Evolutionary conservation across 768 basidiomycete genomes (phyloP).

Genomic region (Tubosaeta sp.): DNA sequence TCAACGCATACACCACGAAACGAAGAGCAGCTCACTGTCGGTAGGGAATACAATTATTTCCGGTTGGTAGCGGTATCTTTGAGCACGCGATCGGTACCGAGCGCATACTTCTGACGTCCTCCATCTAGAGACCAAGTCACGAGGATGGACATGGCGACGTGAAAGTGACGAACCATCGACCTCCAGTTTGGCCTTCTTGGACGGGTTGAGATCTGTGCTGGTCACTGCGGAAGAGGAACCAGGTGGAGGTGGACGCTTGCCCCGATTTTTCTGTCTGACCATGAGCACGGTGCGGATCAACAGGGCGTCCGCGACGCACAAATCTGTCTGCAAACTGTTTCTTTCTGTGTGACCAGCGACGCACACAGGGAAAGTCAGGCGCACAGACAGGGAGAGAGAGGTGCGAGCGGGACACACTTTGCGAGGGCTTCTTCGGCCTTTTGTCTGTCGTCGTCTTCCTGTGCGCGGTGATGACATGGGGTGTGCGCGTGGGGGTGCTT

Average conservation of each 20-base stretch:
- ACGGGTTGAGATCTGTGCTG: constrained; percentile 31
- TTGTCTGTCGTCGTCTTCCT: constrained; percentile 59
- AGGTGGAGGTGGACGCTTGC: constrained; percentile 48
- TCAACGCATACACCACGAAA: background rate
- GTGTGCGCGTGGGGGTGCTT: constrained; percentile 2
- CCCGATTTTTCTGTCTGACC: constrained; percentile 47
- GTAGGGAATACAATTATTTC: background rate
- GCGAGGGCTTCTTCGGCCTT: constrained; percentile 48
- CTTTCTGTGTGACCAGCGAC: constrained; percentile 40
- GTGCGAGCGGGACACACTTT: constrained; percentile 35
- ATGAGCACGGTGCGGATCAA: background rate
- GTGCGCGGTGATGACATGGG: background rate
- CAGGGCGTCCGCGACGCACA: constrained; percentile 35
- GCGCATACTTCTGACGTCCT: background rate
- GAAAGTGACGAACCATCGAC: constrained; percentile 4
- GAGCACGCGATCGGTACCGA: background rate
- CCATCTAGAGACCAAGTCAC: background rate
- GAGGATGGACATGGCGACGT: background rate
- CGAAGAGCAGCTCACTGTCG: background rate
- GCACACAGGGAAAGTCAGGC: background rate
- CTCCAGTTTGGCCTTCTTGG: constrained; percentile 38
- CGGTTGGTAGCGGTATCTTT: background rate
- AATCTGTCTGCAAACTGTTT: constrained; percentile 57
- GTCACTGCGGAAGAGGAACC: constrained; percentile 33
- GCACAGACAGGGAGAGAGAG: background rate